Conservation (phyloP, 306 rosid species). For the Betula pendula region DNA sequence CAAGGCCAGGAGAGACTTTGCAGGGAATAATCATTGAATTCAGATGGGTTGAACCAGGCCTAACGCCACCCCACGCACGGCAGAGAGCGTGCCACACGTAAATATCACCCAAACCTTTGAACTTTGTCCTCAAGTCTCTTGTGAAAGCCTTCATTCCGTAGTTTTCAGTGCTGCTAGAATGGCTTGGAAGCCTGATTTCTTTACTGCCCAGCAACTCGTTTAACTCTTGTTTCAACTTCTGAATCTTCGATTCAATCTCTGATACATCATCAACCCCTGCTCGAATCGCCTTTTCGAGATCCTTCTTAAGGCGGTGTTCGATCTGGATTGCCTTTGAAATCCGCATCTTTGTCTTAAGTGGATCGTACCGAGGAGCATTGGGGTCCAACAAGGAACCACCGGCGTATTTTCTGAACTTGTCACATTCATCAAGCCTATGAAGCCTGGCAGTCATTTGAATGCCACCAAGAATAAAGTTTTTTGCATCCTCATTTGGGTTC, state of each 20-base stretch:
- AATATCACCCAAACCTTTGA: conserved; percentile 44
- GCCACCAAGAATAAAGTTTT: conserved; percentile 64
- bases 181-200: background rate
- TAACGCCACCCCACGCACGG: conserved; percentile 61
- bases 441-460: conserved; percentile 78
- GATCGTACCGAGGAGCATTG: conserved; percentile 55
- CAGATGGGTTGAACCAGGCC: conserved; percentile 44
- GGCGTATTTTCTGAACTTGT: conserved; percentile 61
- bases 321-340: conserved; percentile 57
- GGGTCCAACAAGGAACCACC: conserved; percentile 52
- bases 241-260: conserved; percentile 37
- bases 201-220: conserved; percentile 48
- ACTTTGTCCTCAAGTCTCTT: conserved; percentile 40
- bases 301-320: conserved; percentile 45
- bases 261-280: conserved; percentile 29
- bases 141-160: conserved; percentile 75
- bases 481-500: conserved; percentile 49
- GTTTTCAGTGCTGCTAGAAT: conserved; percentile 19
- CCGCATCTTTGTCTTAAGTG: conserved; percentile 42
- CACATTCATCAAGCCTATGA: conserved; percentile 57
- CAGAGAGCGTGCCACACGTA: conserved; percentile 60
- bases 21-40: conserved; percentile 33
- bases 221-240: conserved; percentile 53
- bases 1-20: conserved; percentile 47
- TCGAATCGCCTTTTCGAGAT: conserved; percentile 33